Evolutionary conservation across 129 eudicot genomes (phyloP).

Genomic region (Flaveria brownii): DNA sequence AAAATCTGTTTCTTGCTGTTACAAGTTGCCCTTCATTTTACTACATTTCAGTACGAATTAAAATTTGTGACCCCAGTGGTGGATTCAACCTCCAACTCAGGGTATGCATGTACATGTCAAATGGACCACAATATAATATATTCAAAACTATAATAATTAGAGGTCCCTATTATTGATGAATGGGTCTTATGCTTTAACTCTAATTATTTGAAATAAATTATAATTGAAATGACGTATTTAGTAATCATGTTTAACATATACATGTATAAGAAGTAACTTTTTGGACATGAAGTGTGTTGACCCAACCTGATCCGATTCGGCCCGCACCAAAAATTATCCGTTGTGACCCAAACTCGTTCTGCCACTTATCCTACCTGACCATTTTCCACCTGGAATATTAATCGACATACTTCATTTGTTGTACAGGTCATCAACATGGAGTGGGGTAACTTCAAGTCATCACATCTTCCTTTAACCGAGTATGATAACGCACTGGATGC

Average conservation of each 20-base stretch:
- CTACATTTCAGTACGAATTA: too few species aligned
- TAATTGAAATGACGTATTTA: background rate
- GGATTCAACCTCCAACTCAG: too few species aligned
- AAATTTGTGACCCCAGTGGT: too few species aligned
- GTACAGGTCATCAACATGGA: slow-evolving; percentile 91
- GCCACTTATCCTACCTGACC: background rate
- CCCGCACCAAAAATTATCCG: background rate
- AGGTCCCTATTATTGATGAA: background rate
- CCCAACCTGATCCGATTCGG: background rate
- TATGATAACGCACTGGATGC: slow-evolving; percentile 48
- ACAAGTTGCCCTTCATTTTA: background rate
- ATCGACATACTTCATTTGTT: background rate
- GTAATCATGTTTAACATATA: background rate
- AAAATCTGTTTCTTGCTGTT: background rate
- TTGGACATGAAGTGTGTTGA: background rate
- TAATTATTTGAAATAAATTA: background rate
- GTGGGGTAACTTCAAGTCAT: slow-evolving; percentile 88
- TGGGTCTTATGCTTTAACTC: background rate
- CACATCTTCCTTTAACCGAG: slow-evolving; percentile 34
- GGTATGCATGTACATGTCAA: background rate
- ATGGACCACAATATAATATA: background rate
- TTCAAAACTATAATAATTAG: background rate
- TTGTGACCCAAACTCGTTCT: background rate
- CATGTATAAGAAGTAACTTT: background rate
- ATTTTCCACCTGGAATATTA: background rate